Base-by-base conservation (phyloP, 352 stramenopile species). In the Globisporangium cystogenes region DNA sequence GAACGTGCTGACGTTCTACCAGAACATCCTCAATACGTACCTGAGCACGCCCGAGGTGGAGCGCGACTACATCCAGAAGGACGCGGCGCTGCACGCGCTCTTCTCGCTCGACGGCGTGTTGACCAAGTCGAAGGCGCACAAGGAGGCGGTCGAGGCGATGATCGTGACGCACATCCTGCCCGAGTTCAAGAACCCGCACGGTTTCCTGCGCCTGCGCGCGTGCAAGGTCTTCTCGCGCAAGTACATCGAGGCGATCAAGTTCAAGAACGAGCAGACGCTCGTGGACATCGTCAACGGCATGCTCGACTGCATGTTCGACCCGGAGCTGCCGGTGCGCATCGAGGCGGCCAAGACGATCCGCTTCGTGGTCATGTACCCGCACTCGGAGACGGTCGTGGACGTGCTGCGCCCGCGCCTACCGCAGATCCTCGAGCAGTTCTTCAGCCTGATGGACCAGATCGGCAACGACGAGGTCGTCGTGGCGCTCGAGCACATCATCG, bases 401-500 rank as follows among this genome's bases (percentile, higher is more conserved):
- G 79, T 91, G 35, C 67, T 99, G 33, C 80, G 96, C 18, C 93
- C 95, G 4, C 84, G 97, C 12, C 66, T 99, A 35, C 93, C 94
- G 23, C 86, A 98, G 60, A 94, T 99, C 37, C 73, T 99, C 44
- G 93, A 97, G 62, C 92, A 98, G 67, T 99, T 98, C 70, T 99
- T 99, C 72, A 88, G 85, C 43, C 96, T 99, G 37, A 99, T 99
- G 96, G 95, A 98, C 62, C 92, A 98, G 71, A 98, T 99, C 58
- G 95, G 95, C n/a, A 98, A 98, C 55, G 96, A 99, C 68, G 94
- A 98, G 72, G 96, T 99, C 26, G 92, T 98, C 12, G 84, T 96
- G 16, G 95, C 95, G 26, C 72, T 96, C 1, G 82, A 96, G 57
- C 76, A 98, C 40, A 98, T 99, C 53, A 97, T 99, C 45, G 94